Percentiles rank a stretch among this genome's conserved stretches.
Conservation (phyloP, 148 eudicot species). For the Chenopodium quinoa region DNA sequence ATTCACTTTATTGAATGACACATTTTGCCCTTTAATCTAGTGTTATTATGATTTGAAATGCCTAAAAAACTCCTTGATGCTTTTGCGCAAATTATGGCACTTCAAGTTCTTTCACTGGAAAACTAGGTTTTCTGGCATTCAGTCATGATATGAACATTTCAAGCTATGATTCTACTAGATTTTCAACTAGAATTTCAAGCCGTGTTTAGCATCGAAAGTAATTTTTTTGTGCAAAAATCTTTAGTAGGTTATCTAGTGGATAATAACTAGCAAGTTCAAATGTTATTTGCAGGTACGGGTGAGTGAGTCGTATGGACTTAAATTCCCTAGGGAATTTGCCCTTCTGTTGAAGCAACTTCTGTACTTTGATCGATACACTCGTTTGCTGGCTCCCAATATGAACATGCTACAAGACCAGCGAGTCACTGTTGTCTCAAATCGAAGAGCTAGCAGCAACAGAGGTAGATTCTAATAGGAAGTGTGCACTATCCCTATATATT, state of each 20-base stretch:
- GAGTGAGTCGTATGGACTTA: slow-evolving; percentile 93
- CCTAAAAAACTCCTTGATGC: not conserved
- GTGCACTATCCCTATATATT: not conserved
- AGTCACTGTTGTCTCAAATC: slow-evolving; percentile 66
- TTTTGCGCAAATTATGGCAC: not conserved
- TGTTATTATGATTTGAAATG: not conserved
- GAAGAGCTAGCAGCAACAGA: slow-evolving; percentile 29
- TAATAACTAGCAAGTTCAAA: not conserved
- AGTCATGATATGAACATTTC: not conserved
- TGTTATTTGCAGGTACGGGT: slow-evolving; percentile 62
- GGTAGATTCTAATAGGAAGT: slow-evolving; percentile 23
- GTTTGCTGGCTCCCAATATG: slow-evolving; percentile 88
- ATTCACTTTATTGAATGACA: not conserved
- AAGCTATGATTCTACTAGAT: not conserved
- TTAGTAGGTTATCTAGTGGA: not conserved
- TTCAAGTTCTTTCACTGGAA: not conserved
- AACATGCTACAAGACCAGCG: slow-evolving; percentile 95
- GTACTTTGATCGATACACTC: slow-evolving; percentile 95
- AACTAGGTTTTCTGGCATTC: not conserved
- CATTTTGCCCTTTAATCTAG: not conserved
- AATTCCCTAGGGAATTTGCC: slow-evolving; percentile 95
- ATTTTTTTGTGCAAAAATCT: not conserved
- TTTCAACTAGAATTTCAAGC: not conserved
- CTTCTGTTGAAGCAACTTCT: slow-evolving; percentile 96
- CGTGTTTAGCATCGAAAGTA: not conserved